phyloP scores from a whole-genome alignment of 2,329 filamentous ascomycete genomes.

The Botrytis elliptica region DNA sequence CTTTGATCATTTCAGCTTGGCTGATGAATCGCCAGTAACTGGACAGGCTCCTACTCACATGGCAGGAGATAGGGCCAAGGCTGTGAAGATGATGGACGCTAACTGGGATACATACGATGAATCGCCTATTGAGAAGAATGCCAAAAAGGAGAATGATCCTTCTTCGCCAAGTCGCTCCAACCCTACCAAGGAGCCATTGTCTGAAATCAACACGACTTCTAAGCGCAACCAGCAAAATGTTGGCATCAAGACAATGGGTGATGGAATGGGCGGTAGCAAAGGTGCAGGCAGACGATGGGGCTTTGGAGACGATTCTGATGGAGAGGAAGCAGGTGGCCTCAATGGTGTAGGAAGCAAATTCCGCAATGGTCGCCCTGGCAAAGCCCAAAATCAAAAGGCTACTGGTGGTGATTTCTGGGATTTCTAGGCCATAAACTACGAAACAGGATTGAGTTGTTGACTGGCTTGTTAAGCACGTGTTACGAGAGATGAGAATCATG shows the following conservation, averaged over 20 bases:
- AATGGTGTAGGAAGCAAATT: slow-evolving; percentile 29
- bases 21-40: slow-evolving; percentile 61
- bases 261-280: slow-evolving; percentile 56
- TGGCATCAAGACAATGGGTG: slow-evolving; percentile 44
- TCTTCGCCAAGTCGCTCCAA: neutral
- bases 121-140: slow-evolving; percentile 46
- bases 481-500: slow-evolving; percentile 19
- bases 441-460: neutral
- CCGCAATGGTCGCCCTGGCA: slow-evolving; percentile 34
- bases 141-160: slow-evolving; percentile 42
- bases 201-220: slow-evolving; percentile 25
- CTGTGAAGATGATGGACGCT: slow-evolving; percentile 70
- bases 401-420: slow-evolving; percentile 42
- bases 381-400: slow-evolving; percentile 34
- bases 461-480: neutral
- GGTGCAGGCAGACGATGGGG: slow-evolving; percentile 49
- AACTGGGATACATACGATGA: slow-evolving; percentile 58
- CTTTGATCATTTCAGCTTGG: slow-evolving; percentile 75
- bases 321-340: slow-evolving; percentile 40
- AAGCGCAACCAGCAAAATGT: slow-evolving; percentile 29
- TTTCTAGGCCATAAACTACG: slow-evolving; percentile 33
- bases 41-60: slow-evolving; percentile 47
- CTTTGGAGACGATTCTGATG: slow-evolving; percentile 52
- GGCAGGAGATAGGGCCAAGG: slow-evolving; percentile 63
- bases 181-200: slow-evolving; percentile 10